Evolutionary conservation across 179 eudicot genomes (phyloP).

Genomic region (Amaranthus tricolor): DNA sequence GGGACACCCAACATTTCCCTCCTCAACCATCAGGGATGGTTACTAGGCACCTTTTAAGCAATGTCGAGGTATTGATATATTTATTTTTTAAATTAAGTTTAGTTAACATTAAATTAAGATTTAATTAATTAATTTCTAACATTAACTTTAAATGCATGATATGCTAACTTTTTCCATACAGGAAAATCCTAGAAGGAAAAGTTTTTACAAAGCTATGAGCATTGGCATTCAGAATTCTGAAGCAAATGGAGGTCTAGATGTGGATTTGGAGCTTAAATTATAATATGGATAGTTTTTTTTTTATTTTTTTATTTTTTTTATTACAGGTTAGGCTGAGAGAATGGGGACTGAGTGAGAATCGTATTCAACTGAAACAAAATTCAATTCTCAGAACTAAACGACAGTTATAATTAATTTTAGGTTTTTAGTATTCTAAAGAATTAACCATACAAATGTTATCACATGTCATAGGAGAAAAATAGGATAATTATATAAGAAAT

Average conservation of each 20-base stretch:
- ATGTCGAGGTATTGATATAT: slow-evolving; percentile 28
- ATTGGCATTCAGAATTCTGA: slow-evolving; percentile 11
- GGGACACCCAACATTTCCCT: slow-evolving; percentile 15
- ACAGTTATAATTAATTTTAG: neutral
- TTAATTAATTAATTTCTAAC: neutral
- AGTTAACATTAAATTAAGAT: neutral
- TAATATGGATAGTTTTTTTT: too few species aligned
- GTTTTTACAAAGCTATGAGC: neutral
- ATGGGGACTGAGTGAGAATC: neutral
- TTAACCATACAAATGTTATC: slow-evolving; percentile 2
- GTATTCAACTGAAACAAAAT: neutral
- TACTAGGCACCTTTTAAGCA: slow-evolving; percentile 33
- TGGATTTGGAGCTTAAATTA: slow-evolving; percentile 35
- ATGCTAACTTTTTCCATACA: neutral
- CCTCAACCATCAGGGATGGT: slow-evolving; percentile 21
- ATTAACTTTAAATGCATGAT: neutral
- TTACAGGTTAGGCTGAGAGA: neutral
- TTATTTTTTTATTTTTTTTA: neutral
- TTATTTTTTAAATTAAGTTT: neutral
- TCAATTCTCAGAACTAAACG: too few species aligned
- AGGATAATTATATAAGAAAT: neutral
- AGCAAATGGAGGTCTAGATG: slow-evolving; percentile 19
- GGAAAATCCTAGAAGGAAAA: slow-evolving; percentile 15
- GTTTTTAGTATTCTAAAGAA: neutral
- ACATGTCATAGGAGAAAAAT: neutral